Conservation (phyloP, 2,329 filamentous ascomycete genomes). For the Microcera coccophila region DNA sequence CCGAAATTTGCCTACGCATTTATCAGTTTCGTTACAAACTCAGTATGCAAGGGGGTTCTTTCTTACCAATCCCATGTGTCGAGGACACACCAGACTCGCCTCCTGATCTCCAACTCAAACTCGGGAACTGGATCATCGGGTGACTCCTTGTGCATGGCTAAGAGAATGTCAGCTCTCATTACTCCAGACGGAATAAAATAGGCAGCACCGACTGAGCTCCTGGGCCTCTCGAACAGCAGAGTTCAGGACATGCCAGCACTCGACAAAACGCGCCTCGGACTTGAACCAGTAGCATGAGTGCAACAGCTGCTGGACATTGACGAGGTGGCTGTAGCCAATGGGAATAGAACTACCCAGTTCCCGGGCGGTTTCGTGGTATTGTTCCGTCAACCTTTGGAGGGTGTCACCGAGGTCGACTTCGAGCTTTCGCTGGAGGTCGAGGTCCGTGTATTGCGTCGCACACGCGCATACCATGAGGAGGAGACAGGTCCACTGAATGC, state of each 20-base stretch:
- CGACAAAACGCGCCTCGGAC: constrained; percentile 34
- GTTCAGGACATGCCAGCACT: constrained; percentile 37
- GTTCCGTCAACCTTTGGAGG: constrained; percentile 28
- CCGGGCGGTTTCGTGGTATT: constrained; percentile 32
- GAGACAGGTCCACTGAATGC: constrained; percentile 37
- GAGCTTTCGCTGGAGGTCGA: constrained; percentile 29
- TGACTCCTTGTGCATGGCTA: constrained; percentile 32
- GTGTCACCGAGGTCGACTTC: constrained; percentile 29
- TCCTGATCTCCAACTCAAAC: constrained; percentile 35
- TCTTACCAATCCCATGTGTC: constrained; percentile 38
- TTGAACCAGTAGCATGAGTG: constrained; percentile 39
- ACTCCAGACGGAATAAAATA: background rate
- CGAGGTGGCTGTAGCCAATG: constrained; percentile 30
- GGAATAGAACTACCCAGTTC: constrained; percentile 33
- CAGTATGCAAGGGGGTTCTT: no score
- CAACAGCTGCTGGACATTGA: constrained; percentile 34
- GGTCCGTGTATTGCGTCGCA: constrained; percentile 32
- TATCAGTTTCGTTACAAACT: background rate
- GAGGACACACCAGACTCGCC: constrained; percentile 36
- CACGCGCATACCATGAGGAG: constrained; percentile 38
- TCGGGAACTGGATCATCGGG: constrained; percentile 25
- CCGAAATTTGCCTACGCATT: constrained; percentile 33
- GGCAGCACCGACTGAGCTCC: constrained; percentile 28
- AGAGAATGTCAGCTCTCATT: constrained; percentile 3
- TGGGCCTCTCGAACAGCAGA: constrained; percentile 35